These are phyloP conservation scores for Fistulinella cinereoalba DNA, from an alignment of 1,284 basidiomycete species.

Conservation along the genomic window DNA sequence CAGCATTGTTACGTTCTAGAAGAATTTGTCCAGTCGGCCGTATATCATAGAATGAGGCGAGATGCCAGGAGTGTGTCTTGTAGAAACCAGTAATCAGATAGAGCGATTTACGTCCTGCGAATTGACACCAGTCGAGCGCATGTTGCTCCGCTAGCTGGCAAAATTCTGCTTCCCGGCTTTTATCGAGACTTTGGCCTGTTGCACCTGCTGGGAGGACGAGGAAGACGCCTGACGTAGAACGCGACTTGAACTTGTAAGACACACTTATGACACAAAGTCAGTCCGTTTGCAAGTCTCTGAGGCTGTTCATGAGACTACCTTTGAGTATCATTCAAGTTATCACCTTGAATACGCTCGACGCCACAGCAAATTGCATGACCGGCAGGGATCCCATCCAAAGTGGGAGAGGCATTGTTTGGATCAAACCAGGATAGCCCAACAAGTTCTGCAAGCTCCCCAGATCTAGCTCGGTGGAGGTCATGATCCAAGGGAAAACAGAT, in stretches of 20 bases:
- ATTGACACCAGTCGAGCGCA: conserved; percentile 3
- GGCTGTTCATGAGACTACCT: neutral
- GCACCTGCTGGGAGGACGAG: conserved; percentile 6
- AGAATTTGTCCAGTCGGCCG: neutral
- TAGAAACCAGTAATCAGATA: conserved; percentile 9
- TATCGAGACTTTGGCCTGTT: neutral
- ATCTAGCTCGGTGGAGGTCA: too few species aligned
- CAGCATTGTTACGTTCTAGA: neutral
- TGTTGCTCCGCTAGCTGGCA: neutral
- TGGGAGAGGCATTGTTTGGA: too few species aligned
- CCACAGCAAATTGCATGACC: neutral
- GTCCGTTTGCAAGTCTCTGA: neutral
- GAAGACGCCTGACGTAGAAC: neutral
- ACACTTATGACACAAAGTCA: neutral
- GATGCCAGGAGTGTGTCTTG: neutral
- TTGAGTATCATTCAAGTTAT: too few species aligned
- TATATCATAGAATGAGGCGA: neutral
- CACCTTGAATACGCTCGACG: neutral
- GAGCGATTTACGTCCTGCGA: neutral
- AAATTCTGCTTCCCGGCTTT: neutral
- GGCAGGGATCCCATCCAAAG: too few species aligned
- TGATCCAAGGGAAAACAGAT: too few species aligned
- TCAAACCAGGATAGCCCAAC: too few species aligned
- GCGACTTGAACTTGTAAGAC: neutral
- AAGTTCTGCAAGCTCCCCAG: too few species aligned